A percentile compares a stretch with the other conserved stretches of the same genome.
Conservation (phyloP, 1,139 yeast species). For the Diutina ranongensis region DNA sequence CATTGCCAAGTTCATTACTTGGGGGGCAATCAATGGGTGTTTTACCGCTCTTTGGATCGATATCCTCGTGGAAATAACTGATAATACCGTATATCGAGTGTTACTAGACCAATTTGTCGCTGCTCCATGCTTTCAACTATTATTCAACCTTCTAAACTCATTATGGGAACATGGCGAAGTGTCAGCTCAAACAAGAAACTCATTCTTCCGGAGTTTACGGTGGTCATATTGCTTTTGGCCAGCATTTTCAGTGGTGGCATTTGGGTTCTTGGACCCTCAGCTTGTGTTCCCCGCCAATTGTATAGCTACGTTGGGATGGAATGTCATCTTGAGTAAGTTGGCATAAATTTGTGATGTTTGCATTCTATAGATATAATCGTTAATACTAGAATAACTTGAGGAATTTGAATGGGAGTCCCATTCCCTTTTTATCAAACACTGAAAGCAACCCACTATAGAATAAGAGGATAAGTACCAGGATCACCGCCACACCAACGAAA, state of each 20-base stretch:
- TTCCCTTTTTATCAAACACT: conserved; percentile 45
- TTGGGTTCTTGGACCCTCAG: conserved; percentile 34
- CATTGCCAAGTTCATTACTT: conserved; percentile 38
- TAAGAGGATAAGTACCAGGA: conserved; percentile 31
- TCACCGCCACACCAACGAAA: conserved; percentile 29
- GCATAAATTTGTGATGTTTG: neutral
- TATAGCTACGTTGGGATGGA: conserved; percentile 45
- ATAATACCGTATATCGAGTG: conserved; percentile 26
- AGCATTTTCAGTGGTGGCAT: conserved; percentile 37
- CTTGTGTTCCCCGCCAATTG: conserved; percentile 50
- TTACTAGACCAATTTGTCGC: conserved; percentile 44
- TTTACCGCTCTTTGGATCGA: conserved; percentile 50
- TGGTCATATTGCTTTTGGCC: conserved; percentile 54
- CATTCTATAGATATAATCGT: neutral
- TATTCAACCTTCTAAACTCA: conserved; percentile 36
- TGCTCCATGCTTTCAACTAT: conserved; percentile 40
- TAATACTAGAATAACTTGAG: conserved; percentile 16
- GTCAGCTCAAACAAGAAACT: conserved; percentile 13
- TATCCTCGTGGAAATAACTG: conserved; percentile 26
- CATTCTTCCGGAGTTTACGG: conserved; percentile 36
- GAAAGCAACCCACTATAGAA: conserved; percentile 43
- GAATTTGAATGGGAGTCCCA: conserved; percentile 50
- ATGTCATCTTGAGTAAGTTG: conserved; percentile 34
- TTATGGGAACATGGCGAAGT: conserved; percentile 46
- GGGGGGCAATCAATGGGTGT: conserved; percentile 55